Evolutionary conservation across 2,329 filamentous ascomycete species (phyloP).

Genomic region (Diaporthe ampelina): DNA sequence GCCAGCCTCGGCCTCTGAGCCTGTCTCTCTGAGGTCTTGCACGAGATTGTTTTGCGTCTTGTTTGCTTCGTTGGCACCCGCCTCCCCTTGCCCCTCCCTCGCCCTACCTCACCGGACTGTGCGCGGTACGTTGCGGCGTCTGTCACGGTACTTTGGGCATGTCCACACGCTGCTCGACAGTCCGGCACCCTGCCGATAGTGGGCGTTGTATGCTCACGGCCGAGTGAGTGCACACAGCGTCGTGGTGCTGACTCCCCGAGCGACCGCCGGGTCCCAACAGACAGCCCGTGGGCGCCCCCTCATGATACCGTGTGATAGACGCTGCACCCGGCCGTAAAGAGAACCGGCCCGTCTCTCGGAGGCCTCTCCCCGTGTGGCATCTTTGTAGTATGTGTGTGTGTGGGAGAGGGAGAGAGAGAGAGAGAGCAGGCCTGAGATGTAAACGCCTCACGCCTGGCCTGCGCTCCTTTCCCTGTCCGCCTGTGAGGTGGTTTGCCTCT

Average conservation of each 20-base stretch:
- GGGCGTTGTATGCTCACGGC: background rate
- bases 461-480: background rate
- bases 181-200: slow-evolving; percentile 9
- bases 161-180: no score
- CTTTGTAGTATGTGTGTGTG: background rate
- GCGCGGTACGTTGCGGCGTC: slow-evolving; percentile 33
- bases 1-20: slow-evolving; percentile 5
- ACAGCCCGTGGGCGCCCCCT: background rate
- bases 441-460: background rate
- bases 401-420: no score
- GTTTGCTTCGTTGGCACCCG: slow-evolving; percentile 18
- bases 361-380: background rate
- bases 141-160: slow-evolving; percentile 13
- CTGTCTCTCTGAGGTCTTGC: background rate
- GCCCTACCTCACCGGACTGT: slow-evolving; percentile 30
- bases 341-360: background rate
- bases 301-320: background rate
- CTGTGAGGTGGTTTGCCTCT: background rate
- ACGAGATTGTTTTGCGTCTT: slow-evolving; percentile 6
- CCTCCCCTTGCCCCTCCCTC: background rate
- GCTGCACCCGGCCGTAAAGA: background rate
- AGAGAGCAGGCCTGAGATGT: no score
- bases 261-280: slow-evolving; percentile 15
- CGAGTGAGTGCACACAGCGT: slow-evolving; percentile 3
- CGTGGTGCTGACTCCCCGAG: background rate